These are phyloP conservation scores for Avena insularis DNA, from an alignment of 176 grass and related monocot species.

Conservation along the genomic window DNA sequence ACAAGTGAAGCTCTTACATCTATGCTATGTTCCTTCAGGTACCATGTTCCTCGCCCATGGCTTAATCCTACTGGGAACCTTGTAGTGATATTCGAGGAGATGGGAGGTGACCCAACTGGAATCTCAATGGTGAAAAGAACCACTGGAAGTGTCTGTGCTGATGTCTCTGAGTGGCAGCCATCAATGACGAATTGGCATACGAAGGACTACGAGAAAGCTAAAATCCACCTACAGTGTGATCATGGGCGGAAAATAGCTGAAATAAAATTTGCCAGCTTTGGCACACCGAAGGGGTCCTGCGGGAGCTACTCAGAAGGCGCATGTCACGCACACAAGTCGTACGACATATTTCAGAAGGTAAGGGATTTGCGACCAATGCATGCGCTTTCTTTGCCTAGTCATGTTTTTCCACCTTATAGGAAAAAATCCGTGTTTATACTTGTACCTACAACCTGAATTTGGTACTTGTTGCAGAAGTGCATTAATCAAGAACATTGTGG, in stretches of 20 bases:
- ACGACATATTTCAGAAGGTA: conserved; percentile 95
- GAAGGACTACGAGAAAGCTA: conserved; percentile 79
- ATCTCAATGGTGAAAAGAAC: conserved; percentile 93
- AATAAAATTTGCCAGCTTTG: conserved; percentile 96
- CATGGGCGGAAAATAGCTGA: conserved; percentile 74
- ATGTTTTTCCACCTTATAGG: not conserved
- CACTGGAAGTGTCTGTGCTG: conserved; percentile 70
- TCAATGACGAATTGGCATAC: conserved; percentile 91
- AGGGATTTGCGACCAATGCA: conserved; percentile 3
- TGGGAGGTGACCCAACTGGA: conserved; percentile 73
- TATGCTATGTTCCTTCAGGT: conserved; percentile 60
- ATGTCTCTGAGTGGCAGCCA: conserved; percentile 94
- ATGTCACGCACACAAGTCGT: conserved; percentile 96
- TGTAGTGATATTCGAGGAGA: conserved; percentile 95
- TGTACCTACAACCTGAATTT: conserved; percentile 10
- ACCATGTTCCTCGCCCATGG: conserved; percentile 94
- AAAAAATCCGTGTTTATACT: not conserved
- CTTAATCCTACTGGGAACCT: conserved; percentile 94
- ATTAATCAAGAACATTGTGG: conserved; percentile 74
- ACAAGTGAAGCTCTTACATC: conserved; percentile 32
- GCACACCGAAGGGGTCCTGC: conserved; percentile 85
- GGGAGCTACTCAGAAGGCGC: conserved; percentile 78
- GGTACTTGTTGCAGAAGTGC: conserved; percentile 65
- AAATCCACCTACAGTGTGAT: conserved; percentile 79
- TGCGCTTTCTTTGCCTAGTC: not conserved